Evolutionary conservation across 2,329 filamentous ascomycete genomes (phyloP).

Genomic region (Aspergillus caelatus): DNA sequence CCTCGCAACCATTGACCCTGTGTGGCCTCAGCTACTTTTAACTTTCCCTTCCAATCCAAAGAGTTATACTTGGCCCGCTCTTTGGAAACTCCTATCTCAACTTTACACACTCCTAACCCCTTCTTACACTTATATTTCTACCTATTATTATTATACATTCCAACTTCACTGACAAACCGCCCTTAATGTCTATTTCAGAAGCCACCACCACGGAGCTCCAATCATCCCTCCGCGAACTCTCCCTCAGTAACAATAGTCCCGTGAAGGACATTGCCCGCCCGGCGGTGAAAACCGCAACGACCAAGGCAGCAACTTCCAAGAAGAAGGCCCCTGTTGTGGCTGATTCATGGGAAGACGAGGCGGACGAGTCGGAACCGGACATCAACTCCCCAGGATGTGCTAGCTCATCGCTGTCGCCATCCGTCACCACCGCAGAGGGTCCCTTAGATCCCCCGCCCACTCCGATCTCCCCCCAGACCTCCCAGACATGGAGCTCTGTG

Average conservation of each 20-base stretch:
- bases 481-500: slow-evolving; percentile 24
- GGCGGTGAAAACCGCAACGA: slow-evolving; percentile 6
- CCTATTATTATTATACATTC: not conserved
- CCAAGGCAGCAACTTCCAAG: slow-evolving; percentile 13
- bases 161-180: slow-evolving; percentile 14
- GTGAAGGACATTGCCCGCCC: slow-evolving; percentile 32
- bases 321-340: slow-evolving; percentile 55
- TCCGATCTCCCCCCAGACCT: slow-evolving; percentile 59
- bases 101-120: not conserved
- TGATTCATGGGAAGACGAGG: slow-evolving; percentile 80
- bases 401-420: slow-evolving; percentile 25
- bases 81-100: not conserved
- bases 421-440: slow-evolving; percentile 32
- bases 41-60: not conserved
- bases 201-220: slow-evolving; percentile 31
- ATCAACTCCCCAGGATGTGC: slow-evolving; percentile 13
- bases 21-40: not conserved
- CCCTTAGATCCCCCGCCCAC: slow-evolving; percentile 66
- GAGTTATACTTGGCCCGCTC: not conserved
- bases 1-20: slow-evolving; percentile 1
- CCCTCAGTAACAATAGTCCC: slow-evolving; percentile 33
- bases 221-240: slow-evolving; percentile 34
- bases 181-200: slow-evolving; percentile 23
- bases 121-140: not conserved
- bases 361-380: slow-evolving; percentile 48